Evolutionary conservation across 73 alveolate species (phyloP).

Genomic region (Uronychia binucleata): DNA sequence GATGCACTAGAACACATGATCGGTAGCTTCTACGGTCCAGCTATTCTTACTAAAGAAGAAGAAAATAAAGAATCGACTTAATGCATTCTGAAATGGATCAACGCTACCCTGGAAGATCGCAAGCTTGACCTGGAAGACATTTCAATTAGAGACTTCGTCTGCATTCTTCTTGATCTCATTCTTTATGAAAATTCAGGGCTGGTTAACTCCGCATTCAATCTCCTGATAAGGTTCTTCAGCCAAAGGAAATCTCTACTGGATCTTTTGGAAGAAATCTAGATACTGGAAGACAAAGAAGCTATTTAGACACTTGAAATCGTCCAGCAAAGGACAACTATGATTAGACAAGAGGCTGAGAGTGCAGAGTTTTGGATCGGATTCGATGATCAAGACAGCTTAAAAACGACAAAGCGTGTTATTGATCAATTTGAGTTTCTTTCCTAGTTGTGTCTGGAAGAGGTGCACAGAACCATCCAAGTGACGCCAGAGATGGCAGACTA

Average conservation of each 20-base stretch:
- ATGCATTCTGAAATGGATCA: conserved; percentile 30
- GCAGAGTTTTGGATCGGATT: conserved; percentile 47
- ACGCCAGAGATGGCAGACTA: not conserved
- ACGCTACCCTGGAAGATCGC: conserved; percentile 11
- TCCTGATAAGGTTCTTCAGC: conserved; percentile 13
- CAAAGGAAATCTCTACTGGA: conserved; percentile 6
- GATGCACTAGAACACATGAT: not conserved
- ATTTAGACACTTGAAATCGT: conserved; percentile 8
- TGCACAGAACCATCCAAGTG: conserved; percentile 11
- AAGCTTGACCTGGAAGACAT: conserved; percentile 27
- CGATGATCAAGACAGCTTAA: not conserved
- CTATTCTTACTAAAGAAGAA: not conserved
- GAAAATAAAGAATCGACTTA: not conserved
- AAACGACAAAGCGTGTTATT: conserved; percentile 1
- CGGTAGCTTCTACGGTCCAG: not conserved
- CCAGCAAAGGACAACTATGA: not conserved
- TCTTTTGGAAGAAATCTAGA: conserved; percentile 14
- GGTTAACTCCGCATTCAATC: not conserved
- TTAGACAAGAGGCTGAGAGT: conserved; percentile 25
- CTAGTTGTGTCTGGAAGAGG: conserved; percentile 2
- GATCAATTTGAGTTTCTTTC: conserved; percentile 14
- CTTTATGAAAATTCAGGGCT: conserved; percentile 25
- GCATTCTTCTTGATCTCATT: conserved; percentile 26
- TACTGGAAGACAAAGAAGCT: conserved; percentile 25
- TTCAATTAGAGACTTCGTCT: conserved; percentile 14